Percentiles rank a stretch among this genome's conserved stretches.
These are phyloP conservation scores for Gonapodya sp. DNA, from an alignment of 192 early-diverging fungal species.

Conservation along the genomic window DNA sequence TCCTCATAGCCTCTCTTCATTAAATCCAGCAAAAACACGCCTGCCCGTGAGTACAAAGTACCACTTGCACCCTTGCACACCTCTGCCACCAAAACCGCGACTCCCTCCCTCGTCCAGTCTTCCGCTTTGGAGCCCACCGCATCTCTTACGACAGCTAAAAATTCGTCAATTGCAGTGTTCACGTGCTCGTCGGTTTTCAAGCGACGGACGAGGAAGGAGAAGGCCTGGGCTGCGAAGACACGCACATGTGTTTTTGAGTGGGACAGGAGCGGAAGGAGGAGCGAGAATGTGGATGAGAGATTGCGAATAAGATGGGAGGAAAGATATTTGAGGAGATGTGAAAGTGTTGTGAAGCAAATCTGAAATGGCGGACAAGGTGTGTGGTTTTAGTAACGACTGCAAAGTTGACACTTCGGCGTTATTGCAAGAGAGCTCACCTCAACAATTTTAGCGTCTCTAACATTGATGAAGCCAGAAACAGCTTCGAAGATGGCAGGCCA, in stretches of 20 bases:
- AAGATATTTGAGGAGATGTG: background rate
- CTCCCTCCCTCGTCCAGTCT: constrained; percentile 56
- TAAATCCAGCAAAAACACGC: constrained; percentile 27
- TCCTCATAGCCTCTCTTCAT: constrained; percentile 6
- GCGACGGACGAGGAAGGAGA: constrained; percentile 83
- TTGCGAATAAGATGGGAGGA: background rate
- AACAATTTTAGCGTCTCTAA: constrained; percentile 58
- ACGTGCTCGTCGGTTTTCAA: constrained; percentile 50
- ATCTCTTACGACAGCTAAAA: constrained; percentile 21
- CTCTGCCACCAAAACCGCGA: constrained; percentile 75
- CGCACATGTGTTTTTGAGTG: constrained; percentile 66
- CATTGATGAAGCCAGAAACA: constrained; percentile 58
- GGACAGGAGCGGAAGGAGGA: constrained; percentile 65
- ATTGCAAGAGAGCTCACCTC: constrained; percentile 49
- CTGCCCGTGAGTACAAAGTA: constrained; percentile 44
- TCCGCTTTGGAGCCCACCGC: background rate
- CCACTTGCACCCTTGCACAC: constrained; percentile 59
- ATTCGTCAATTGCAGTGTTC: constrained; percentile 35
- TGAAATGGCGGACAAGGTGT: constrained; percentile 86
- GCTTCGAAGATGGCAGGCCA: constrained; percentile 54
- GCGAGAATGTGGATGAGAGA: constrained; percentile 21
- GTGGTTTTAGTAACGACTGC: constrained; percentile 75
- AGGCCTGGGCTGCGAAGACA: constrained; percentile 82
- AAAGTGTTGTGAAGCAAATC: constrained; percentile 64
- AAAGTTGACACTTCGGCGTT: no score